Base-by-base conservation (phyloP, 768 basidiomycete species). In the Boletus pseudopeckii region DNA sequence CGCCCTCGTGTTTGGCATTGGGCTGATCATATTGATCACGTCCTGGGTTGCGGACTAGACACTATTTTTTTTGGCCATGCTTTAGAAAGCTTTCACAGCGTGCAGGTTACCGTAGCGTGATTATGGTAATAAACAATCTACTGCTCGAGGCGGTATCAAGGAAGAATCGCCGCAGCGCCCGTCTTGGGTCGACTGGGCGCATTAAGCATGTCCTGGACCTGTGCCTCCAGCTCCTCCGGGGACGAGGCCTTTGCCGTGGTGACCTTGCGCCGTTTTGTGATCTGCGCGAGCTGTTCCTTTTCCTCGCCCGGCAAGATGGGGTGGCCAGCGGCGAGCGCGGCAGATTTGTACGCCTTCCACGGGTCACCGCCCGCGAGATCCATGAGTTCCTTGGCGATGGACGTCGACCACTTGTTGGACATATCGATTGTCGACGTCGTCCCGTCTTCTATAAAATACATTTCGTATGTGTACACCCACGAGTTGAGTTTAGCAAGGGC, bases 331-430 rank as follows among this genome's bases (percentile, higher is more conserved):
- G 72, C 72, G 41, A 59, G 62, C 9, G 77, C 73, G n/a, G 77
- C 74, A 3, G 69, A 64, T 63, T 81, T 83, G 75, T 81, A 80
- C 51, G 74, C 67, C 50, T 73, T 70, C 86, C 87, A 90, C 2
- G 76, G 67, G 10, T 78, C 71, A 8, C 80, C 83, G 0, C 85
- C 87, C 5, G 81, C 83, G 2, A 76, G 53, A 42, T 86, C 81
- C 85, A 90, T 86, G 22, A 90, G 74, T 57, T 90, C 85, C 56
- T 80, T 75, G 28, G 84, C 70, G 26, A 91, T 90, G 11, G 77
- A 68, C 0, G 82, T 80, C 13, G 87, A 89, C 80, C 80, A 83
- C 67, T 89, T 90, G 26, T 78, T 72, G n/a, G 81, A 71, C 67
- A 90, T 74, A 63, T 81, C 72, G 32, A 90, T 59, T 7, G 65